Base-by-base conservation (phyloP, 805 yeast species). In the Ogataea trehaloabstinens region DNA sequence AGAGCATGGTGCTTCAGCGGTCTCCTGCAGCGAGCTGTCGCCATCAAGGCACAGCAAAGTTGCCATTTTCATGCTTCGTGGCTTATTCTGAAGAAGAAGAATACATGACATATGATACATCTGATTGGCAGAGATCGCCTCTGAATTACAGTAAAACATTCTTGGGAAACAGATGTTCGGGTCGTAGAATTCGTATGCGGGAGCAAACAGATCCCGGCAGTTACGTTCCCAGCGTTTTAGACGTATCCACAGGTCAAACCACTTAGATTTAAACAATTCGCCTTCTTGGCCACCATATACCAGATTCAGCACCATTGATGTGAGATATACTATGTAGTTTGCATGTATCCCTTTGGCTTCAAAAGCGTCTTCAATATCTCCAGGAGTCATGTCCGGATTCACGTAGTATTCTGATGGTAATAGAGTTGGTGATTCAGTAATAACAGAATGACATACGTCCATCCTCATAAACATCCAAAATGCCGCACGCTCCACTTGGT, bases 401-500 rank as follows among this genome's bases (percentile, higher is more conserved):
- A 67, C 41, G 71, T 69, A 68, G 35, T 51, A 40, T 19, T 57
- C 60, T 2, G 63, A 48, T 4, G 60, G 63, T 15, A 66, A 55
- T 37, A 66, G 56, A 0, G 73, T 66, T 1, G 56, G 48, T 34
- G 62, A 56, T 37, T 68, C 73, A 27, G 64, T 67, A 21, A 68
- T 64, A 7, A 67, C 61, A 0, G 68, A 68, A 28, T 63, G 56
- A 34, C 64, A 60, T 2, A 67, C 60, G 41, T 67, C 73, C 71
- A 67, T 67, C 32, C 74, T 50, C 3, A 69, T 67, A 40, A 67
- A 60, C 22, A 62, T 59, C 73, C 73, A 69, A 40, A 68, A 69
- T 13, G 66, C 49, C 1, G 68, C 66, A 21, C 70, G 42, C 21
- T 63, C 67, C 16, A 63, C 50, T 12, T 42, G 46, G 17, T 58